Percentiles rank a stretch among this genome's conserved stretches.
These are phyloP conservation scores for Kodamaea fungicola DNA, from an alignment of 1,139 yeast species.

Conservation along the genomic window DNA sequence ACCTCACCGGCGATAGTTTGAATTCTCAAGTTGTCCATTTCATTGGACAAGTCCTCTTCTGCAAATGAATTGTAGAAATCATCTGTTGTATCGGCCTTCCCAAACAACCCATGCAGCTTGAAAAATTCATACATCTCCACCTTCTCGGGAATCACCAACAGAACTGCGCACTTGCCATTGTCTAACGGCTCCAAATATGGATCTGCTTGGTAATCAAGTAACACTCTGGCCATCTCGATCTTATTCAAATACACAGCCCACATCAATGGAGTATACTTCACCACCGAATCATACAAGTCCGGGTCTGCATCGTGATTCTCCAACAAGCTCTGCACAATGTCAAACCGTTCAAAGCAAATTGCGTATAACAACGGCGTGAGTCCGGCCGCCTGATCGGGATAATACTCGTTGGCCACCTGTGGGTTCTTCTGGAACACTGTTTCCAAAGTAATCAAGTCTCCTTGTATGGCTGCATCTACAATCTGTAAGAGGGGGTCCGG, in stretches of 20 bases:
- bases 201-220: constrained; percentile 42
- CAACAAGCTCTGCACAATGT: constrained; percentile 43
- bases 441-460: constrained; percentile 46
- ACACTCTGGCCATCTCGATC: constrained; percentile 31
- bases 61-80: constrained; percentile 19
- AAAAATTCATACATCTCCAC: constrained; percentile 35
- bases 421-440: constrained; percentile 29
- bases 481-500: constrained; percentile 7
- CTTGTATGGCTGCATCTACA: constrained; percentile 44
- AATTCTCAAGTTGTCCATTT: constrained; percentile 44
- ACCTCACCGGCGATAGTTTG: constrained; percentile 41
- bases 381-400: constrained; percentile 23
- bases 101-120: constrained; percentile 37
- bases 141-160: constrained; percentile 31
- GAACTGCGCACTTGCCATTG: constrained; percentile 31
- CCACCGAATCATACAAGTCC: constrained; percentile 34
- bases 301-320: constrained; percentile 34
- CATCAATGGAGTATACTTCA: constrained; percentile 42
- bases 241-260: constrained; percentile 45
- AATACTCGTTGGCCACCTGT: constrained; percentile 26
- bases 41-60: constrained; percentile 37
- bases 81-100: constrained; percentile 16
- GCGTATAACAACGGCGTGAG: constrained; percentile 51
- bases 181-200: constrained; percentile 31
- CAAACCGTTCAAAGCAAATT: constrained; percentile 45